Conservation (phyloP, 257 asterid genomes). For the Solanum neorickii region DNA sequence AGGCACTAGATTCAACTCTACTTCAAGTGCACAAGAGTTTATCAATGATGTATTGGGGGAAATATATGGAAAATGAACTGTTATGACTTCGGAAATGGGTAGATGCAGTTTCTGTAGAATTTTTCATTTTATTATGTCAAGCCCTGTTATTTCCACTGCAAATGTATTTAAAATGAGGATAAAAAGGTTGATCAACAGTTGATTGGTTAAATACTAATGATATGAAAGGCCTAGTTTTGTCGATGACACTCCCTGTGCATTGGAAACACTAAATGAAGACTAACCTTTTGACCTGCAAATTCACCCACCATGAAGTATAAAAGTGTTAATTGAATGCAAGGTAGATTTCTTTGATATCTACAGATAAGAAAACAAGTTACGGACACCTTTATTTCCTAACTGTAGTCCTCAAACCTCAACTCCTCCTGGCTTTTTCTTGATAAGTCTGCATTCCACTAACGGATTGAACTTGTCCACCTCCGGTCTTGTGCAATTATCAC, state of each 20-base stretch:
- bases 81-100: background rate
- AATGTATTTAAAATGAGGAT: too few relatives aligned
- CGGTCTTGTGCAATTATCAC: too few relatives aligned
- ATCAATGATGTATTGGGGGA: background rate
- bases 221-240: too few relatives aligned
- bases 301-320: background rate
- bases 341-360: background rate
- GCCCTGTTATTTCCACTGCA: too few relatives aligned
- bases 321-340: background rate
- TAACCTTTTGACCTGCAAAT: background rate
- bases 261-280: background rate
- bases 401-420: slow-evolving; percentile 38
- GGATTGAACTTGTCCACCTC: too few relatives aligned
- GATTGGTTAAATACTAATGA: background rate
- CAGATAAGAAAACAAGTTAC: background rate
- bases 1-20: background rate
- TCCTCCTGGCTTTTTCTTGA: too few relatives aligned
- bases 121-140: background rate
- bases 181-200: too few relatives aligned
- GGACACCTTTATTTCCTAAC: slow-evolving; percentile 21
- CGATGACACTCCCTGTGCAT: too few relatives aligned
- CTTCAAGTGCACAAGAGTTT: background rate
- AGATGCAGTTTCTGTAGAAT: background rate
- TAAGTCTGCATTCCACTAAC: too few relatives aligned
- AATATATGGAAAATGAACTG: background rate